A percentile compares a stretch with the other conserved stretches of the same genome.
These are phyloP conservation scores for Trichomonas gallinae DNA, from an alignment of 208 protist species.

Conservation along the genomic window DNA sequence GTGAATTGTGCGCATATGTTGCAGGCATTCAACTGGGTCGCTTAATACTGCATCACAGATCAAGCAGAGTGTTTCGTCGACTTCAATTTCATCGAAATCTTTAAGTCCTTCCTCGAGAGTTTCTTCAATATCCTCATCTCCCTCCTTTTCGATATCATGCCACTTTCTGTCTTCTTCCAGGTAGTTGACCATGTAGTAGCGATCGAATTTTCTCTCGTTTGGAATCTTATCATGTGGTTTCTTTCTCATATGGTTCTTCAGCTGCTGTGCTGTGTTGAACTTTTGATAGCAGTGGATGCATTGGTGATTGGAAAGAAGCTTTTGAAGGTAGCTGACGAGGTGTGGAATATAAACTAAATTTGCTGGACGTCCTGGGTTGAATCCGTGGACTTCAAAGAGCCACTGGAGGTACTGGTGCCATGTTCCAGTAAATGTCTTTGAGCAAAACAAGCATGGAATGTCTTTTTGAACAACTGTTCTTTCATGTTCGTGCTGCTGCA, in stretches of 20 bases:
- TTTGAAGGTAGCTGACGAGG: not conserved
- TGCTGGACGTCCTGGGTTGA: not conserved
- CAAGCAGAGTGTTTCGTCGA: not conserved
- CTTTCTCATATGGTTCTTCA: not conserved
- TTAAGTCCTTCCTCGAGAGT: not conserved
- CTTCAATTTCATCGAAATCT: not conserved
- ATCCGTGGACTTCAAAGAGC: not conserved
- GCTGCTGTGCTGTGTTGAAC: not conserved
- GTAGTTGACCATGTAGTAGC: conserved; percentile 1
- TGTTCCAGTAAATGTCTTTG: not conserved
- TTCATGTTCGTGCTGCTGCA: not conserved
- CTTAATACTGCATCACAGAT: not conserved
- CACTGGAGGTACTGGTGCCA: conserved; percentile 17
- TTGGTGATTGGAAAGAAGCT: not conserved
- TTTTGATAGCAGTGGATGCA: not conserved
- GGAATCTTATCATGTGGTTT: conserved; percentile 19
- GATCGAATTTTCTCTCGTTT: not conserved
- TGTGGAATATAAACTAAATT: conserved; percentile 3
- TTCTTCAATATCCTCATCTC: not conserved
- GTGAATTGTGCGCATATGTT: not conserved
- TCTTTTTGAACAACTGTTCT: not conserved
- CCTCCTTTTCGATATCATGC: not conserved
- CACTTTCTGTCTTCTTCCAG: not conserved
- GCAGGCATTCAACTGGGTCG: not conserved
- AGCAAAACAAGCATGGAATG: not conserved